phyloP scores from a whole-genome alignment of 1,284 basidiomycete genomes.

The Ustilago xerochloae region DNA sequence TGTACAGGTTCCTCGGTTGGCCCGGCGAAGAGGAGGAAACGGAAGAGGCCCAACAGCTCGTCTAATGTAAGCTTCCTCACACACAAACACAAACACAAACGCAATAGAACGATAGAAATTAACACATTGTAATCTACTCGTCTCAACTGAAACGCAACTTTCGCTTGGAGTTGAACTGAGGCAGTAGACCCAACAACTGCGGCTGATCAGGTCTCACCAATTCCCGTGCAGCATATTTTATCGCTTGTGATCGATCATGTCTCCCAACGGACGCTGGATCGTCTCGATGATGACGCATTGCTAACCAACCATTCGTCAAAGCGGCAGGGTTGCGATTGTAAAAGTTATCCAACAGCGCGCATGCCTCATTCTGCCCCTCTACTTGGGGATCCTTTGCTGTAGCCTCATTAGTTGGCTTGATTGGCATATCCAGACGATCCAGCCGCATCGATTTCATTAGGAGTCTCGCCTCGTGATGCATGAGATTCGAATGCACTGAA shows the following conservation, averaged over 20 bases:
- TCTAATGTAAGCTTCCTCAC: neutral
- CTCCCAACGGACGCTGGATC: neutral
- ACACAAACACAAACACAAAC: neutral
- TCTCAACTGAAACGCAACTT: neutral
- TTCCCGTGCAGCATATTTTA: neutral
- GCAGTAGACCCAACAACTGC: slow-evolving; percentile 1
- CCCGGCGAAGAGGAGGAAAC: slow-evolving; percentile 2
- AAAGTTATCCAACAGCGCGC: slow-evolving; percentile 19
- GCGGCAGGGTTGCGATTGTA: slow-evolving; percentile 31
- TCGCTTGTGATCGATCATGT: neutral
- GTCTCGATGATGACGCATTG: slow-evolving; percentile 26
- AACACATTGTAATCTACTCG: neutral
- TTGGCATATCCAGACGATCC: neutral
- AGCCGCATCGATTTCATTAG: neutral
- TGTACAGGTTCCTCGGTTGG: slow-evolving; percentile 40
- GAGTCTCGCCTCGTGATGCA: neutral
- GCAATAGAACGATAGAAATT: neutral
- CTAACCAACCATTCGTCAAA: slow-evolving; percentile 40
- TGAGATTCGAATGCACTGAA: slow-evolving; percentile 12
- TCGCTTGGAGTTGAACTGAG: neutral
- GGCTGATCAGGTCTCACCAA: slow-evolving; percentile 1
- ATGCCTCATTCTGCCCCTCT: neutral
- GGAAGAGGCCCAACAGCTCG: slow-evolving; percentile 8
- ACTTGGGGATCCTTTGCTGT: neutral
- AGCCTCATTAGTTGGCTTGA: neutral